Percentiles rank a stretch among this genome's conserved stretches.
phyloP scores from a whole-genome alignment of 2,329 filamentous ascomycete genomes.

The Aspergillus ruber region DNA sequence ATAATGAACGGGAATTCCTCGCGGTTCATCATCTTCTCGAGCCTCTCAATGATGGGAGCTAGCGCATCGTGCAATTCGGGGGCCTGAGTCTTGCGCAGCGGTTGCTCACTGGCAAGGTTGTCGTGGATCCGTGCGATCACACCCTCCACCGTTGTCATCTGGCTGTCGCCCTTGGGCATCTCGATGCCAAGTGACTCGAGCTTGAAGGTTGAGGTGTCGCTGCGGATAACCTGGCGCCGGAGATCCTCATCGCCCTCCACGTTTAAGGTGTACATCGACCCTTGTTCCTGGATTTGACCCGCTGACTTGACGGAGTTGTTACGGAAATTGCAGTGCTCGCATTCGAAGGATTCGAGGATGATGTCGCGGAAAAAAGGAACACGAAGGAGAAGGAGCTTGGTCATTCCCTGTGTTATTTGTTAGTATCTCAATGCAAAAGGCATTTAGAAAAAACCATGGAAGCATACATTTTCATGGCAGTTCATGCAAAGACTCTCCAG shows the following conservation, averaged over 20 bases:
- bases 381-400: slow-evolving; percentile 77
- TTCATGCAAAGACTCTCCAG: slow-evolving; percentile 78
- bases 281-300: slow-evolving; percentile 83
- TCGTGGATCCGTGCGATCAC: slow-evolving; percentile 71
- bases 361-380: slow-evolving; percentile 98
- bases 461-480: slow-evolving; percentile 65
- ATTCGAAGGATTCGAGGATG: slow-evolving; percentile 94
- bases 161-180: slow-evolving; percentile 82
- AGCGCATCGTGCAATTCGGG: slow-evolving; percentile 77
- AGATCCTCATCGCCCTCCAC: slow-evolving; percentile 69
- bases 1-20: slow-evolving; percentile 81
- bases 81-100: slow-evolving; percentile 67
- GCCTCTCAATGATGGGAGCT: slow-evolving; percentile 65
- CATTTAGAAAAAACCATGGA: slow-evolving; percentile 33
- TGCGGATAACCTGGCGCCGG: slow-evolving; percentile 82
- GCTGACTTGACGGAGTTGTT: slow-evolving; percentile 95
- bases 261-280: slow-evolving; percentile 74
- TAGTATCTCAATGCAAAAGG: slow-evolving; percentile 5
- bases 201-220: slow-evolving; percentile 76
- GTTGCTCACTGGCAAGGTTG: slow-evolving; percentile 75
- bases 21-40: slow-evolving; percentile 70
- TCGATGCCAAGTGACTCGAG: slow-evolving; percentile 90
- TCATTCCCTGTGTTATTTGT: slow-evolving; percentile 59
- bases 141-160: slow-evolving; percentile 90
- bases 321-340: slow-evolving; percentile 78